phyloP scores from a whole-genome alignment of 768 basidiomycete genomes.

The Imleria badia region DNA sequence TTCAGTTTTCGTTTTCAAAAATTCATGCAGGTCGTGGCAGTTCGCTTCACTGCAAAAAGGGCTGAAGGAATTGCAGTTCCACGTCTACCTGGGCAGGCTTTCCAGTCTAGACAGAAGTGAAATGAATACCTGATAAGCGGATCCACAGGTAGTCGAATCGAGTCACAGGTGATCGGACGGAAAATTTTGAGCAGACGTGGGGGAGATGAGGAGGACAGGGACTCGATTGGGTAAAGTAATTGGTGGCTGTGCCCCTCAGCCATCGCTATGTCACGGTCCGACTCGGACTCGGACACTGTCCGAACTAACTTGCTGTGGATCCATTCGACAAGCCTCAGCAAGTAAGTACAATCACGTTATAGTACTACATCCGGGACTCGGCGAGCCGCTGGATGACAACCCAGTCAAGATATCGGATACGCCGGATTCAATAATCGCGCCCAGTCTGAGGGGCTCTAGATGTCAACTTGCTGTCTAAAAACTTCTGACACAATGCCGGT shows the following conservation, averaged over 20 bases:
- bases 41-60: slow-evolving; percentile 2
- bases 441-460: no score
- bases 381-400: no score
- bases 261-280: no score
- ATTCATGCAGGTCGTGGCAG: slow-evolving; percentile 6
- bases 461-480: no score
- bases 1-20: neutral
- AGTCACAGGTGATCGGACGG: slow-evolving; percentile 12
- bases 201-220: slow-evolving; percentile 17
- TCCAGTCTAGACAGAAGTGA: neutral
- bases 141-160: slow-evolving; percentile 14
- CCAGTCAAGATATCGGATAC: no score
- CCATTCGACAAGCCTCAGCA: neutral
- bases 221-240: slow-evolving; percentile 13
- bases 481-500: no score
- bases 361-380: no score
- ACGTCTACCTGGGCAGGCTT: neutral
- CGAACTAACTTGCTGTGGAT: neutral
- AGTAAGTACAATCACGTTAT: no score
- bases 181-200: slow-evolving; percentile 7
- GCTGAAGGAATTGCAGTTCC: neutral
- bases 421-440: no score
- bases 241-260: slow-evolving; percentile 32
- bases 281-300: no score
- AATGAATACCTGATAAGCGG: slow-evolving; percentile 6